Evolutionary conservation across 192 early-diverging fungal species (phyloP).

Genomic region (Backusella morwellensis): DNA sequence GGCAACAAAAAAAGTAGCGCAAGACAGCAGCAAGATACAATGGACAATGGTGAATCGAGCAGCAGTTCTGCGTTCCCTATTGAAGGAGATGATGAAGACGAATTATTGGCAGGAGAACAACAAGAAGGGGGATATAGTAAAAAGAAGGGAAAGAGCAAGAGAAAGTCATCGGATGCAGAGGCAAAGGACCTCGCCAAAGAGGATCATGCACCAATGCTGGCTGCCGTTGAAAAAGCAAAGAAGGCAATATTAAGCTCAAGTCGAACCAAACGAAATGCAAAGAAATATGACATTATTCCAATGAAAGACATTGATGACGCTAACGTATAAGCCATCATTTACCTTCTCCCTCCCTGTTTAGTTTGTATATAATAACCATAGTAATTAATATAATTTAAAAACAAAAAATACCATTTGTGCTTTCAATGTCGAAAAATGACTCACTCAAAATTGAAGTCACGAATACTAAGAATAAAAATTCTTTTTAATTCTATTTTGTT

Average conservation of each 20-base stretch:
- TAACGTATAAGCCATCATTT: background rate
- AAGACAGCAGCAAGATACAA: background rate
- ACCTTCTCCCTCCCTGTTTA: background rate
- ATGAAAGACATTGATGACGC: slow-evolving; percentile 11
- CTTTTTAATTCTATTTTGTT: background rate
- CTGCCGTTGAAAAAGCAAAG: slow-evolving; percentile 16
- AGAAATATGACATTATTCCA: slow-evolving; percentile 13
- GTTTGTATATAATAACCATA: background rate
- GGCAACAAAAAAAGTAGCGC: background rate
- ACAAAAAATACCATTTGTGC: background rate
- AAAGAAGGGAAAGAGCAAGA: slow-evolving; percentile 2
- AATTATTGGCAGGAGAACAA: slow-evolving; percentile 1
- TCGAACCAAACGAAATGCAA: slow-evolving; percentile 5
- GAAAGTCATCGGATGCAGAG: slow-evolving; percentile 22
- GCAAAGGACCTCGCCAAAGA: background rate
- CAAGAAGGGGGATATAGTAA: background rate
- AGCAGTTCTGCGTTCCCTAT: background rate
- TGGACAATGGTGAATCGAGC: background rate
- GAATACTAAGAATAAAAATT: background rate
- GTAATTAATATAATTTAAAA: no score
- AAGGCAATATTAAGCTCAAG: background rate
- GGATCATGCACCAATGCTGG: slow-evolving; percentile 10
- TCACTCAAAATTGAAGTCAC: background rate
- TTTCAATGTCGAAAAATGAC: background rate
- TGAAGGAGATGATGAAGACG: slow-evolving; percentile 8